Conservation (phyloP, 768 basidiomycete species). For the Tricholoma flavovirens region DNA sequence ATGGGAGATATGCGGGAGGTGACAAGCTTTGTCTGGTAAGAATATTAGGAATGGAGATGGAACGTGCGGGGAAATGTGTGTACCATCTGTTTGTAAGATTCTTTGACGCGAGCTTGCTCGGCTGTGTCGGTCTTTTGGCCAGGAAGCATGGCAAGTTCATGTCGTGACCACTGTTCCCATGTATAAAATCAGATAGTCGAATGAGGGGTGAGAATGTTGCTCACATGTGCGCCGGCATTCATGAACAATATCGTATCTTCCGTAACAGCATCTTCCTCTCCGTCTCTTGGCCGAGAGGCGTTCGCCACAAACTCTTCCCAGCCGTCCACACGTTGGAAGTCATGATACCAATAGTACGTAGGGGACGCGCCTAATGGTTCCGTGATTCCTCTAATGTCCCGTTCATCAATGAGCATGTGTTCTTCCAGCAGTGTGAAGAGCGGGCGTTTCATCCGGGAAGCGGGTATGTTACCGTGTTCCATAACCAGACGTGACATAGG, state of each 20-base stretch:
- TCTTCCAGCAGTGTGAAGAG: constrained; percentile 26
- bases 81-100: constrained; percentile 25
- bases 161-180: constrained; percentile 21
- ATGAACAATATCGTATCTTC: constrained; percentile 25
- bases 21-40: constrained; percentile 15
- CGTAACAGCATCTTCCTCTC: constrained; percentile 19
- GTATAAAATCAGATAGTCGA: neutral
- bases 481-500: constrained; percentile 18
- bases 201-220: constrained; percentile 1
- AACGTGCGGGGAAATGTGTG: no score
- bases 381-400: constrained; percentile 22
- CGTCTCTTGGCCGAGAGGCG: constrained; percentile 13
- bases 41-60: neutral
- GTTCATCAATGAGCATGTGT: constrained; percentile 22
- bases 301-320: constrained; percentile 23
- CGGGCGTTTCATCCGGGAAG: constrained; percentile 22
- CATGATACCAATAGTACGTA: constrained; percentile 20
- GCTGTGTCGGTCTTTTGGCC: constrained; percentile 16
- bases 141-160: constrained; percentile 23
- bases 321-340: constrained; percentile 20
- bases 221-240: constrained; percentile 25
- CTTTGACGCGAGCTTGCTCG: constrained; percentile 23
- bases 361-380: constrained; percentile 19
- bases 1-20: constrained; percentile 18
- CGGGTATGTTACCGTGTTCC: constrained; percentile 21